phyloP scores from a whole-genome alignment of 441 rosid species.

The Rhodomyrtus psidioides region DNA sequence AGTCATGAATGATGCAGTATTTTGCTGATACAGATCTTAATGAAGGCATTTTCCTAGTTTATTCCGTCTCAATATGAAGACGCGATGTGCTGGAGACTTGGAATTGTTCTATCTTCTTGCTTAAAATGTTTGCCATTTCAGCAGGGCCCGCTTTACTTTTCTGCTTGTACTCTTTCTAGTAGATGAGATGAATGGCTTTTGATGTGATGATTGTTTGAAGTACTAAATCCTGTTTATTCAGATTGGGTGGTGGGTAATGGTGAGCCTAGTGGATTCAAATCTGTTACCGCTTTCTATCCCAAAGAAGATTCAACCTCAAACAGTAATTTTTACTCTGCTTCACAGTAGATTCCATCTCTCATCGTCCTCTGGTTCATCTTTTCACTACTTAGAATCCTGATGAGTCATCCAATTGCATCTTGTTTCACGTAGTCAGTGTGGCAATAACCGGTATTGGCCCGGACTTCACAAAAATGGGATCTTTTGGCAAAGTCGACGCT shows the following conservation, averaged over 20 bases:
- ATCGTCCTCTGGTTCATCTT: background rate
- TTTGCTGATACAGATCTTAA: background rate
- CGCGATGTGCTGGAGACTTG: background rate
- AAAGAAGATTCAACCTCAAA: constrained; percentile 44
- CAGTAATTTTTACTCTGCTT: constrained; percentile 24
- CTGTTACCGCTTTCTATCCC: constrained; percentile 84
- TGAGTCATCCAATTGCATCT: background rate
- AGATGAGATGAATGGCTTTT: background rate
- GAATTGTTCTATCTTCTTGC: background rate
- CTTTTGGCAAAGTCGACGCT: constrained; percentile 91
- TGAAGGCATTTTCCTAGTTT: background rate
- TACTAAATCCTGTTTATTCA: constrained; percentile 6
- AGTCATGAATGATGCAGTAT: background rate
- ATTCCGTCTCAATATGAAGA: background rate
- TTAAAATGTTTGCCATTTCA: background rate
- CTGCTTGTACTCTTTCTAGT: background rate
- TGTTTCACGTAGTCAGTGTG: constrained; percentile 34
- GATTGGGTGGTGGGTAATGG: constrained; percentile 76
- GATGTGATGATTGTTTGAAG: background rate
- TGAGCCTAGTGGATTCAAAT: constrained; percentile 68
- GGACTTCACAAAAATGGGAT: constrained; percentile 84
- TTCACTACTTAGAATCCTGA: background rate
- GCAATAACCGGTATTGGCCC: constrained; percentile 92
- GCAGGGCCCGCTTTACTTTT: background rate
- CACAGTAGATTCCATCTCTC: background rate